Percentiles rank a stretch among this genome's conserved stretches.
Conservation (phyloP, 768 basidiomycete genomes). For the Kwoniella dejecticola region DNA sequence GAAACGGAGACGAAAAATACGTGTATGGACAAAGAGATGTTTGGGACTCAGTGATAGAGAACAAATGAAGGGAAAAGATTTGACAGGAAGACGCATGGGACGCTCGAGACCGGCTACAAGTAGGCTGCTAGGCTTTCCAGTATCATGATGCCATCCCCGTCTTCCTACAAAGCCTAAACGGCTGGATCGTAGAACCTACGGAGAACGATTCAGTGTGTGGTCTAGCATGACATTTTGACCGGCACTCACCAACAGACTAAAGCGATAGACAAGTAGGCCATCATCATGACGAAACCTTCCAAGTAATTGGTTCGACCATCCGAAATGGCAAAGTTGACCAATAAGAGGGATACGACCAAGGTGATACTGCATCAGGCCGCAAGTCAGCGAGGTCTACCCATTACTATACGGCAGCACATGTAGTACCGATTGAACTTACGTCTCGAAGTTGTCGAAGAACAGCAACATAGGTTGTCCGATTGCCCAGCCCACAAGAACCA, state of each 20-base stretch:
- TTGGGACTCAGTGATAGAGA: too few species aligned
- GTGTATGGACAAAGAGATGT: too few species aligned
- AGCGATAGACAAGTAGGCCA: constrained; percentile 48
- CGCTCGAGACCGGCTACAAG: too few species aligned
- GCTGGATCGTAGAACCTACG: constrained; percentile 36
- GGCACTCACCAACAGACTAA: constrained; percentile 41
- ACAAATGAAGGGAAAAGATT: too few species aligned
- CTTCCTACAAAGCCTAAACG: too few species aligned
- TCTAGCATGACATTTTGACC: too few species aligned
- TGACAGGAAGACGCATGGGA: too few species aligned
- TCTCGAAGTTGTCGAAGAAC: constrained; percentile 53
- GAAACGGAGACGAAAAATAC: too few species aligned
- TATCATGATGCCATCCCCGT: too few species aligned
- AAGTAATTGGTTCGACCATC: constrained; percentile 52
- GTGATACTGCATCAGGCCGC: constrained; percentile 24
- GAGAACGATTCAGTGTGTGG: background rate
- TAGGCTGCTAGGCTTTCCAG: too few species aligned
- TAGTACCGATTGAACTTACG: constrained; percentile 30
- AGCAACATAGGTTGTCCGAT: constrained; percentile 53
- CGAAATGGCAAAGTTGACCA: constrained; percentile 53
- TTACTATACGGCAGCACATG: too few species aligned
- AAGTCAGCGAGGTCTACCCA: constrained; percentile 1
- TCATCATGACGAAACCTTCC: constrained; percentile 53
- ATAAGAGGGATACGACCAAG: constrained; percentile 47
- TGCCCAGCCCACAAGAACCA: constrained; percentile 50